Evolutionary conservation across 169 alveolate species (phyloP).

Genomic region (Blepharisma undulans): DNA sequence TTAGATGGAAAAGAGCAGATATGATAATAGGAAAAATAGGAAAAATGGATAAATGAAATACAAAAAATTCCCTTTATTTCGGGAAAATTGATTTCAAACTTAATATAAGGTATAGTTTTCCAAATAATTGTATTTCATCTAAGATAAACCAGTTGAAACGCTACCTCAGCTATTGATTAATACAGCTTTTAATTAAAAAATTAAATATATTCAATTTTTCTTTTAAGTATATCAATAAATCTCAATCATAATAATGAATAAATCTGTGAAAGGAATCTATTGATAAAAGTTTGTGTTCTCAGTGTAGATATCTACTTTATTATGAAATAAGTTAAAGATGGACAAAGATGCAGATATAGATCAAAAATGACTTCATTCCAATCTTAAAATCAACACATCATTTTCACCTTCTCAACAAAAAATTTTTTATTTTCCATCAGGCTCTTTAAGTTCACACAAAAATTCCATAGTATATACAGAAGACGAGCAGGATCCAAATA

Average conservation of each 20-base stretch:
- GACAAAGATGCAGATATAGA: background rate
- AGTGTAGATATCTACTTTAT: too few species aligned
- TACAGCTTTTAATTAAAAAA: too few species aligned
- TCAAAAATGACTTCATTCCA: background rate
- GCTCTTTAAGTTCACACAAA: background rate
- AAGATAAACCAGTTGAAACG: too few species aligned
- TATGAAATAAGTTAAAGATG: background rate
- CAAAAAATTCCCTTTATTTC: background rate
- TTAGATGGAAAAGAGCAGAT: background rate
- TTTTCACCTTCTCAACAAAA: background rate
- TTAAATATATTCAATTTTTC: too few species aligned
- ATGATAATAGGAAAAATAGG: background rate
- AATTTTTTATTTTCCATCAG: conserved; percentile 1
- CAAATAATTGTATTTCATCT: too few species aligned
- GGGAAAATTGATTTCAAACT: background rate
- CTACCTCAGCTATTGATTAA: too few species aligned
- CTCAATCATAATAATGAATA: too few species aligned
- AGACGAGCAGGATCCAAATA: background rate
- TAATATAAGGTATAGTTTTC: background rate
- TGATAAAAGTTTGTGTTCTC: too few species aligned
- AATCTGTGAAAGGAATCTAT: too few species aligned
- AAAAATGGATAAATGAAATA: background rate
- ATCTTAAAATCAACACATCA: background rate
- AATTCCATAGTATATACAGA: background rate
- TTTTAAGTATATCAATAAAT: too few species aligned